phyloP scores from a whole-genome alignment of 768 basidiomycete genomes.

The Filobasidium wieringae region DNA sequence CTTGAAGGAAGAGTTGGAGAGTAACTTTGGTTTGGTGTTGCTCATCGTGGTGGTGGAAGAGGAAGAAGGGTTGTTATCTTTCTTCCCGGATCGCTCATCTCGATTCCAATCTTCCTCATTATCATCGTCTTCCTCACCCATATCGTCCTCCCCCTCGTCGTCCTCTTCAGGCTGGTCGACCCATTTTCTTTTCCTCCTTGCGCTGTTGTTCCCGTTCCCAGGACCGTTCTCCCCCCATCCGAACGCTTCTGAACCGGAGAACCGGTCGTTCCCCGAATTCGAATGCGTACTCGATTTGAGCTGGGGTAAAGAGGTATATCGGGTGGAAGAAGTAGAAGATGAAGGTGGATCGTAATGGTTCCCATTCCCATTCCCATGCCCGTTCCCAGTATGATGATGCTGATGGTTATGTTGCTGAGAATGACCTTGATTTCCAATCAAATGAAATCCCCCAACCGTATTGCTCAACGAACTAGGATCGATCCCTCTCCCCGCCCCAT shows the following conservation, averaged over 20 bases:
- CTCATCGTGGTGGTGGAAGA: background rate
- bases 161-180: too few species aligned
- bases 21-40: background rate
- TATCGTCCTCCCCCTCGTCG: background rate
- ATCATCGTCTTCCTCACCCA: background rate
- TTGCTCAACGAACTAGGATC: too few species aligned
- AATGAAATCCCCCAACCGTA: too few species aligned
- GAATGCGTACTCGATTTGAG: too few species aligned
- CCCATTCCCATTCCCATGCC: background rate
- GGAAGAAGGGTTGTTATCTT: background rate
- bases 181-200: too few species aligned
- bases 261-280: too few species aligned
- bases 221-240: too few species aligned
- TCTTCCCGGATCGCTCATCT: too few species aligned
- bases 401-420: background rate
- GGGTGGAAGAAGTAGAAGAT: background rate
- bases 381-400: background rate
- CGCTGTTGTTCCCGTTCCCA: too few species aligned
- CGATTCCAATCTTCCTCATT: background rate
- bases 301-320: too few species aligned
- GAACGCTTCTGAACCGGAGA: too few species aligned
- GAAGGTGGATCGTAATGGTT: background rate
- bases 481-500: background rate
- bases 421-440: too few species aligned
- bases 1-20: background rate